Conservation (phyloP, 768 basidiomycete species). For the Trametes villosa region DNA sequence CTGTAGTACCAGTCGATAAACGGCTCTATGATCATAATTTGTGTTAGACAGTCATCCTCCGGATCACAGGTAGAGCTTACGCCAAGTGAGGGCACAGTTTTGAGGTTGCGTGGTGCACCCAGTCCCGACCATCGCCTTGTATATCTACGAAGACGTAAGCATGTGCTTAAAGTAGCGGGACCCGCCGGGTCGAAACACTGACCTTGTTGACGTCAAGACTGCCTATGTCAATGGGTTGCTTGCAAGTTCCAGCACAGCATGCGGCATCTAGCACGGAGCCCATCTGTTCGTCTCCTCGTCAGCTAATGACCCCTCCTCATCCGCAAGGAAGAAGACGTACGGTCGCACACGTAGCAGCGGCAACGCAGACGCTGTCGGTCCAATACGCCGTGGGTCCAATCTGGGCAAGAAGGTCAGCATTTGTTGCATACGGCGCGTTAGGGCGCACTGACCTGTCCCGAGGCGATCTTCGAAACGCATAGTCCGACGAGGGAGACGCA, state of each 20-base stretch:
- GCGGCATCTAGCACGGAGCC: constrained; percentile 1
- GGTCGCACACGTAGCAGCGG: constrained; percentile 6
- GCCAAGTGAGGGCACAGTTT: constrained; percentile 10
- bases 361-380: constrained; percentile 1
- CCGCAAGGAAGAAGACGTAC: background rate
- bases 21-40: background rate
- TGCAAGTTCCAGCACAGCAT: constrained; percentile 10
- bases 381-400: background rate
- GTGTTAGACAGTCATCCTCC: too few relatives aligned
- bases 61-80: background rate
- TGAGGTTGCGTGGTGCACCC: constrained; percentile 1
- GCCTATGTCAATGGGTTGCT: background rate
- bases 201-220: constrained; percentile 9
- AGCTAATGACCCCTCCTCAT: too few relatives aligned
- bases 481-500: background rate
- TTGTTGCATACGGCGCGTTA: background rate
- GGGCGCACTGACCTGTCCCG: background rate
- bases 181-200: background rate
- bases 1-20: constrained; percentile 13
- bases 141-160: background rate
- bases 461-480: background rate
- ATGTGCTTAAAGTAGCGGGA: background rate
- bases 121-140: background rate
- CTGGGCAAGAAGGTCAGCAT: background rate
- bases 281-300: background rate